Evolutionary conservation across 2,329 filamentous ascomycete genomes (phyloP), one percentile per base, ranked within the genome.

Genomic region (Aspergillus sp.): DNA sequence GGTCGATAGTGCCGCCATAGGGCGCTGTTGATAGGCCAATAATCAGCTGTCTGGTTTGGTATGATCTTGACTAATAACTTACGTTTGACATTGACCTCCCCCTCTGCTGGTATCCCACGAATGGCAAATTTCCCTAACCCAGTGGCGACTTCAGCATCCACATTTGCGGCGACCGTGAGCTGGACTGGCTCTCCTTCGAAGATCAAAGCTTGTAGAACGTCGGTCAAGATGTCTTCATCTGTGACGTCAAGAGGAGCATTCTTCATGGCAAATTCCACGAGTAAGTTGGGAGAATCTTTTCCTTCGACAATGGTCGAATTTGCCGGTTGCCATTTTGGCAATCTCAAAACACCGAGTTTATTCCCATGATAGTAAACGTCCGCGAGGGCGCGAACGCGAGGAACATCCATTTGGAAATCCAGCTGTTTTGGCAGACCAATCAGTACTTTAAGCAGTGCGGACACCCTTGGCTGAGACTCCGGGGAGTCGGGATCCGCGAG

Each of bases 21-120:
- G 89, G 80, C 66, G 86, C 89, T 90, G 74, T 64, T 62, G 63
- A 49, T 53, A 60, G 49, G 62, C 70, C 59, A 73, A 67, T 64
- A 56, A 56, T 56, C 66, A 63, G 65, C 68, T 69, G 66, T 62
- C 58, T 63, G 61, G 57, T 62, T 67, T 32, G 31, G 50, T 50
- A 62, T 49, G 62, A 63, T 55, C 61, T 65, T 66, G 62, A 66
- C 65, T 63, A 66, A 7, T 61, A 69, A 91, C 93, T 87, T 89
- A 96, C 92, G 90, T 85, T 96, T 96, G 81, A 98, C 86, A 77
- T 90, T 90, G 72, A 99, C 88, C 71, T 88, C 85, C 68, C 95
- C 93, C 80, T 92, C 84, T 49, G 75, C 92, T 52, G 94, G 94
- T 69, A 99, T 89, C 66, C 89, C 87, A 75, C 91, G 91, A 69